Evolutionary conservation across 805 yeast species (phyloP).

Genomic region (Saturnispora bothae): DNA sequence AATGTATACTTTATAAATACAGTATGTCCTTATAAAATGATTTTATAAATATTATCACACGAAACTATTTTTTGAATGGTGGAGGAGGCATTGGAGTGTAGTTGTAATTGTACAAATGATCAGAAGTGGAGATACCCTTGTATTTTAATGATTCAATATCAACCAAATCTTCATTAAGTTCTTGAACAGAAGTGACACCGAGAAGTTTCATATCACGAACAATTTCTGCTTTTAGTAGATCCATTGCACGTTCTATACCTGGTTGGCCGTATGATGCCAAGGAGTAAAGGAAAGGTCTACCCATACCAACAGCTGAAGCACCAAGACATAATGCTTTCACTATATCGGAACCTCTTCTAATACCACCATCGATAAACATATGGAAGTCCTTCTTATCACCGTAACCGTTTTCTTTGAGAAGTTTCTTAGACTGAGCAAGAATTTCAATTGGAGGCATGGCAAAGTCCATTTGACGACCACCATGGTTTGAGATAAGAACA

Average conservation of each 20-base stretch:
- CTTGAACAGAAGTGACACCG: constrained; percentile 43
- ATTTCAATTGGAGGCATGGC: constrained; percentile 52
- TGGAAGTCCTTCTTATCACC: constrained; percentile 40
- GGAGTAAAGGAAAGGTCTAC: constrained; percentile 69
- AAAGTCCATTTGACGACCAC: constrained; percentile 61
- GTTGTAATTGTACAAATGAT: constrained; percentile 42
- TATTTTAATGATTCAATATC: constrained; percentile 29
- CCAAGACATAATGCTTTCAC: constrained; percentile 68
- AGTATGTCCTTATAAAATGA: too few relatives aligned
- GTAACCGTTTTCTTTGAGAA: constrained; percentile 29
- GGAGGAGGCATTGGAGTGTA: constrained; percentile 24
- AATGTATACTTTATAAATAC: too few relatives aligned
- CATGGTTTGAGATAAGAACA: constrained; percentile 59
- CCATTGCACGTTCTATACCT: constrained; percentile 51
- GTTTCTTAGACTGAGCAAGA: constrained; percentile 42
- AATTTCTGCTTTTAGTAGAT: constrained; percentile 40
- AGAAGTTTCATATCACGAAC: constrained; percentile 48
- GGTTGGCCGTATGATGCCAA: constrained; percentile 69
- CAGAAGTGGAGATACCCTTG: constrained; percentile 53
- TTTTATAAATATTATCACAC: too few relatives aligned
- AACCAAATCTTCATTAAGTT: constrained; percentile 30
- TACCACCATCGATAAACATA: constrained; percentile 67
- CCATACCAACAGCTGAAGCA: constrained; percentile 56
- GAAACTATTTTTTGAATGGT: constrained; percentile 11
- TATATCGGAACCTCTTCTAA: constrained; percentile 69